Conservation (phyloP, 2,329 filamentous ascomycete species). For the Cladosporium colombiae region DNA sequence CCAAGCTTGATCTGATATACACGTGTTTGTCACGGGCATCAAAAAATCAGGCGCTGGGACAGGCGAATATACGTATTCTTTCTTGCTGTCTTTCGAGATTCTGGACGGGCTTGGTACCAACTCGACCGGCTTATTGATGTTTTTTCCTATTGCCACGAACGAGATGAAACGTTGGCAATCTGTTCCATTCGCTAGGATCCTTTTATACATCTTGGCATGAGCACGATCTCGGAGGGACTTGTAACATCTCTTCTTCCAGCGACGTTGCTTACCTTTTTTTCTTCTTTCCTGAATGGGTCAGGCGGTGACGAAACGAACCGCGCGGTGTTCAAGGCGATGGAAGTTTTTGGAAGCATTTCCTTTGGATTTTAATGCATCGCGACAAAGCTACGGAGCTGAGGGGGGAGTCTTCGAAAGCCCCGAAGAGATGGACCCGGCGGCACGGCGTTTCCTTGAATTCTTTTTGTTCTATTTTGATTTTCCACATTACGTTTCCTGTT, state of each 20-base stretch:
- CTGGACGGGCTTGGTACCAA: background rate
- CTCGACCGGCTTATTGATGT: background rate
- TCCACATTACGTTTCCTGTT: too few species aligned
- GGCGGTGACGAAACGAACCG: background rate
- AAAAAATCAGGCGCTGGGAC: background rate
- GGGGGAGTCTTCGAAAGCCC: background rate
- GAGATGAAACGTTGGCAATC: background rate
- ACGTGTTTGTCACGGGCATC: background rate
- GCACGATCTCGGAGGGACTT: background rate
- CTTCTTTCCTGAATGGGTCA: background rate
- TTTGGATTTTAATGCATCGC: background rate
- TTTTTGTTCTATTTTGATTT: background rate
- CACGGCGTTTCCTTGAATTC: background rate
- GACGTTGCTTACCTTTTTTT: background rate
- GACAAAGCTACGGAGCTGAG: background rate
- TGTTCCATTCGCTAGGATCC: background rate
- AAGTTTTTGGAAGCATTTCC: background rate
- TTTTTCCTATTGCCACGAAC: background rate
- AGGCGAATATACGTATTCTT: background rate
- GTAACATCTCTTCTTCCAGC: conserved; percentile 5
- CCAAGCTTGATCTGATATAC: background rate
- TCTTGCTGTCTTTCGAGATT: background rate
- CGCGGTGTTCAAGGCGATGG: background rate
- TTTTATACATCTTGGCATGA: background rate
- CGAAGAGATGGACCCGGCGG: background rate